Evolutionary conservation across 495 filamentous ascomycete genomes (phyloP).

Genomic region (Sabuloglossum arenarium): DNA sequence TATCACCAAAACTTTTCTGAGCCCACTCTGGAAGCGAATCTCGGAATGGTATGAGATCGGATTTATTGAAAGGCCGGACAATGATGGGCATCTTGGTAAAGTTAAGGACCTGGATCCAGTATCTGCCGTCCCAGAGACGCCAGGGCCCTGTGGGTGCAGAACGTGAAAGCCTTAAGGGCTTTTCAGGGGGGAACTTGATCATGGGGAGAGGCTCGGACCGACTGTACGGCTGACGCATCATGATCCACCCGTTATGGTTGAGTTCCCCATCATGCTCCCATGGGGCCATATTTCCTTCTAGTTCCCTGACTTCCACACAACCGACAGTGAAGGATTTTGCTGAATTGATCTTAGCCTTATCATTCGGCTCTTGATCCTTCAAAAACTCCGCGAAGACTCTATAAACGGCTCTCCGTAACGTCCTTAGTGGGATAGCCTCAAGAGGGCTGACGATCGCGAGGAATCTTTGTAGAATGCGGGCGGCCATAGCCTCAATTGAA

Average conservation of each 20-base stretch:
- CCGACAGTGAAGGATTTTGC: not conserved
- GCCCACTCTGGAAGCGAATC: not conserved
- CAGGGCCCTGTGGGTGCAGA: slow-evolving; percentile 12
- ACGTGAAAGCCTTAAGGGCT: not conserved
- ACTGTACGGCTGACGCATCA: slow-evolving; percentile 5
- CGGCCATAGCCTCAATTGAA: not conserved
- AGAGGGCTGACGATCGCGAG: not conserved
- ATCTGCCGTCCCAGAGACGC: slow-evolving; percentile 60
- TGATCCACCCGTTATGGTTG: not conserved
- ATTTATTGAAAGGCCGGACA: slow-evolving; percentile 28
- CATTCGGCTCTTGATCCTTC: not conserved
- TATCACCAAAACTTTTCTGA: slow-evolving; percentile 13
- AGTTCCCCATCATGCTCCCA: not conserved
- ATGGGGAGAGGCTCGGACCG: not conserved
- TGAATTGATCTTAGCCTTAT: not conserved
- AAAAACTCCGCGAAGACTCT: not conserved
- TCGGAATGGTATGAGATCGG: slow-evolving; percentile 27
- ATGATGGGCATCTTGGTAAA: slow-evolving; percentile 17
- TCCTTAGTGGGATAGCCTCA: not conserved
- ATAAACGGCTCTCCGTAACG: not conserved
- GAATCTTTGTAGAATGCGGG: not conserved
- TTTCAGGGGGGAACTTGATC: not conserved
- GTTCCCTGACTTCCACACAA: not conserved
- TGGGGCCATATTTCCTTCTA: not conserved
- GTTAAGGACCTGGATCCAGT: slow-evolving; percentile 48